Percentiles rank a stretch among this genome's conserved stretches.
phyloP scores from a whole-genome alignment of 2,329 filamentous ascomycete genomes.

The Furcasterigmium sp. region DNA sequence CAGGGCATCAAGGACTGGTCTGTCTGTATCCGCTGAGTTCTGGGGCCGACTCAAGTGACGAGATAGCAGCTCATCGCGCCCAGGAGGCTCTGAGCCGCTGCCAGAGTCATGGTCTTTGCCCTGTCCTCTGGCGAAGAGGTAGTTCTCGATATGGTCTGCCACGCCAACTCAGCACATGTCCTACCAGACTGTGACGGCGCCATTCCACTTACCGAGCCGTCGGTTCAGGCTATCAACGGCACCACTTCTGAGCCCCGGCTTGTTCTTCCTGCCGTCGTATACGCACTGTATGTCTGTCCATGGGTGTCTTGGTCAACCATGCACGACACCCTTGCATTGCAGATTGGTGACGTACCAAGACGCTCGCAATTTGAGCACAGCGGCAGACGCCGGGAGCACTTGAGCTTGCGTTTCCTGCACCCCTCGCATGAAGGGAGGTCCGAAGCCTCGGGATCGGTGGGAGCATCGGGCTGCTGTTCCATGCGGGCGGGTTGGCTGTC shows the following conservation, averaged over 20 bases:
- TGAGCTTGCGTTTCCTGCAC: constrained; percentile 26
- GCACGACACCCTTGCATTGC: not conserved
- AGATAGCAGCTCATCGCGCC: not conserved
- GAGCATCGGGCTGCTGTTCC: not conserved
- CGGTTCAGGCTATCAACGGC: constrained; percentile 15
- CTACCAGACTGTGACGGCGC: not conserved
- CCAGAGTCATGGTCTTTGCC: not conserved
- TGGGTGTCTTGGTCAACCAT: constrained; percentile 1
- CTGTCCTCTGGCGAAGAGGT: constrained; percentile 8
- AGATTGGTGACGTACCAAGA: constrained; percentile 13
- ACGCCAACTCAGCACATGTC: not conserved
- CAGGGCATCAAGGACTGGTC: constrained; percentile 12
- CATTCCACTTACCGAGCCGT: constrained; percentile 13
- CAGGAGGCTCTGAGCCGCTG: not conserved
- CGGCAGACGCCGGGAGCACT: constrained; percentile 25
- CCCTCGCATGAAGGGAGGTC: constrained; percentile 23
- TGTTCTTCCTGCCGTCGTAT: constrained; percentile 16
- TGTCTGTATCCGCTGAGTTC: constrained; percentile 1
- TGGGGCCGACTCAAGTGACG: not conserved
- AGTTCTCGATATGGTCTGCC: no score
- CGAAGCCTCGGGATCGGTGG: constrained; percentile 3
- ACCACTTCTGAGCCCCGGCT: constrained; percentile 17
- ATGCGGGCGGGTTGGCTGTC: no score
- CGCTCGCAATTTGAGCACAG: constrained; percentile 23
- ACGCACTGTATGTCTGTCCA: constrained; percentile 15